These are phyloP conservation scores for Yamagishiella unicocca DNA, from an alignment of 139 green algal species.

Conservation along the genomic window DNA sequence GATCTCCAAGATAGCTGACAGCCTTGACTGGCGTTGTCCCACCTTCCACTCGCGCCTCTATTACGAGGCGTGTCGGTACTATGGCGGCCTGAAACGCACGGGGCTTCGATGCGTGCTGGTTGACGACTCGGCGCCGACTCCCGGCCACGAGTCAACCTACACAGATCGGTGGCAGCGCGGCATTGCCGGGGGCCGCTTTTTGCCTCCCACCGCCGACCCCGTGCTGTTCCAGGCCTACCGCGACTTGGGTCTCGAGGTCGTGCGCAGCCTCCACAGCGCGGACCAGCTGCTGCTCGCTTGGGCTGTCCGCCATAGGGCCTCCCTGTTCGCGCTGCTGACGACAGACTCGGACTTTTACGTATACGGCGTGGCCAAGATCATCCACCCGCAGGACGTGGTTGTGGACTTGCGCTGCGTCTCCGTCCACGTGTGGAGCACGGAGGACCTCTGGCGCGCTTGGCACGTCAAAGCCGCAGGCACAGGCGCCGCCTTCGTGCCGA, in stretches of 20 bases:
- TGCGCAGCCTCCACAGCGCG: background rate
- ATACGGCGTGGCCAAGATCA: background rate
- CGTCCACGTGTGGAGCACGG: slow-evolving; percentile 29
- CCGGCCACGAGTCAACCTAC: slow-evolving; percentile 12
- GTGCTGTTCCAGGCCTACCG: slow-evolving; percentile 25
- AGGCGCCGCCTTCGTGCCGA: background rate
- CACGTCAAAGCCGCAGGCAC: background rate
- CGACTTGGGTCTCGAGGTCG: slow-evolving; percentile 12
- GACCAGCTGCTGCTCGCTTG: slow-evolving; percentile 42
- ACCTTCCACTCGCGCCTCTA: background rate
- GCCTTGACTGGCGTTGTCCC: background rate
- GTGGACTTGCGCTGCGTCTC: slow-evolving; percentile 35
- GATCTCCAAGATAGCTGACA: background rate
- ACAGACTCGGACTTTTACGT: slow-evolving; percentile 53
- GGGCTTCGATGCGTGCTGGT: slow-evolving; percentile 27
- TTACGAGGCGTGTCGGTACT: background rate
- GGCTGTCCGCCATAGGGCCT: background rate
- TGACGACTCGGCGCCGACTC: background rate
- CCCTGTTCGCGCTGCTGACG: slow-evolving; percentile 42
- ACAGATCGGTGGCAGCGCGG: background rate
- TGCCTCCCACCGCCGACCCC: background rate
- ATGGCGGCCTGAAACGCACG: slow-evolving; percentile 20
- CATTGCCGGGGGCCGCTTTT: background rate
- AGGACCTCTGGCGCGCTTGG: slow-evolving; percentile 8
- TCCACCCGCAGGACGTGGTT: slow-evolving; percentile 19